phyloP scores from a whole-genome alignment of 768 basidiomycete species.

The Mycena galericulata region DNA sequence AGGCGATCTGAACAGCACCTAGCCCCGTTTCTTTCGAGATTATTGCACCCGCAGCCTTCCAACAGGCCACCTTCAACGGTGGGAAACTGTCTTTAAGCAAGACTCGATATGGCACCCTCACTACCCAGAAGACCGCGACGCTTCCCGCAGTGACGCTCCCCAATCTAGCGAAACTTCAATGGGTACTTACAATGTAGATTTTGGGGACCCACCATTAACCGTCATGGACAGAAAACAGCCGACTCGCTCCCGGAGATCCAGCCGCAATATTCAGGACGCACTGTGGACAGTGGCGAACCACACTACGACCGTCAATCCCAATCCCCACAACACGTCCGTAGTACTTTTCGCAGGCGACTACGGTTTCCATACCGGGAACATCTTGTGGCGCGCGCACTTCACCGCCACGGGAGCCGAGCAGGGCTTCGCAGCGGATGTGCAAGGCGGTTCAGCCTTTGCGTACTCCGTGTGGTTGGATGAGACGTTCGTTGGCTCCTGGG shows the following conservation, averaged over 20 bases:
- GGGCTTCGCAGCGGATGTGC: slow-evolving; percentile 53
- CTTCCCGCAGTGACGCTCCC: slow-evolving; percentile 52
- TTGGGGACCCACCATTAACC: not conserved
- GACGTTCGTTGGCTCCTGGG: slow-evolving; percentile 61
- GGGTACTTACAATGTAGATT: slow-evolving; percentile 44
- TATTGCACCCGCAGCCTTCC: slow-evolving; percentile 57
- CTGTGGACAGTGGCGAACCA: slow-evolving; percentile 58
- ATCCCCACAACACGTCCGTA: slow-evolving; percentile 49
- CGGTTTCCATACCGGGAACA: slow-evolving; percentile 64
- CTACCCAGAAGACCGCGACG: slow-evolving; percentile 42
- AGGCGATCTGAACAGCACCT: slow-evolving; percentile 59
- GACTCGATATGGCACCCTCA: slow-evolving; percentile 58
- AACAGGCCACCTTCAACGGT: slow-evolving; percentile 58
- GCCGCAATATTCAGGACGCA: slow-evolving; percentile 52
- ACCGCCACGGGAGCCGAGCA: slow-evolving; percentile 59
- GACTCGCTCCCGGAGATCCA: slow-evolving; percentile 58
- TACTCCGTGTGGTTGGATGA: slow-evolving; percentile 64
- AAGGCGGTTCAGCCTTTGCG: slow-evolving; percentile 61
- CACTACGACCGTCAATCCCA: slow-evolving; percentile 56
- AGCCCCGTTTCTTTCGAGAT: slow-evolving; percentile 54
- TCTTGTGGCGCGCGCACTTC: slow-evolving; percentile 66
- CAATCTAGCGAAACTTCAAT: slow-evolving; percentile 47
- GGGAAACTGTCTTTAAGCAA: slow-evolving; percentile 44
- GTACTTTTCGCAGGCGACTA: slow-evolving; percentile 63
- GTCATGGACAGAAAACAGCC: slow-evolving; percentile 49